Conservation (phyloP, 2,329 filamentous ascomycete genomes). For the Fusarium sp. region DNA sequence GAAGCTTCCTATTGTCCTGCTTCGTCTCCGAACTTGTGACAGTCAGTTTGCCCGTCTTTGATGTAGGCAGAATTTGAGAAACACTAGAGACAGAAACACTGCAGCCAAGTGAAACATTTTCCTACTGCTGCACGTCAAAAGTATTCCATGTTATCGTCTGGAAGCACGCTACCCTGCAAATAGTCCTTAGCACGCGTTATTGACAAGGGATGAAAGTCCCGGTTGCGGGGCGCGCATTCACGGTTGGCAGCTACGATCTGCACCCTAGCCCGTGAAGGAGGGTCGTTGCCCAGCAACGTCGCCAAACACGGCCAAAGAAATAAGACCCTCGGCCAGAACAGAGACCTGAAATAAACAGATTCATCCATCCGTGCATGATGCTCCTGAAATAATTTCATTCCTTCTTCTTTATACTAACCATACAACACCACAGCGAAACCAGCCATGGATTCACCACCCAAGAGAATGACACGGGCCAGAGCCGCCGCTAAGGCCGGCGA, state of each 20-base stretch:
- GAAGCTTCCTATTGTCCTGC: neutral
- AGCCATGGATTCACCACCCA: conserved; percentile 69
- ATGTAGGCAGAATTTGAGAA: neutral
- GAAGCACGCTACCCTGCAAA: conserved; percentile 13
- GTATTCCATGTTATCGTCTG: conserved; percentile 18
- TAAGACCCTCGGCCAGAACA: conserved; percentile 30
- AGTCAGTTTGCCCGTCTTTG: neutral
- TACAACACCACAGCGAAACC: conserved; percentile 27
- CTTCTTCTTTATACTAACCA: conserved; percentile 44
- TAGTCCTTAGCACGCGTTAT: conserved; percentile 14
- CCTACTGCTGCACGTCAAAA: conserved; percentile 6
- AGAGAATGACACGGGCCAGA: conserved; percentile 66
- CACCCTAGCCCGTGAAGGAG: conserved; percentile 31
- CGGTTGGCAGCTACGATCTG: conserved; percentile 36
- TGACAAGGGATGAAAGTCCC: conserved; percentile 16
- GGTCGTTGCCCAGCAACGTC: conserved; percentile 45
- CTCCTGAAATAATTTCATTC: conserved; percentile 32
- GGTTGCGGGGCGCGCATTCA: conserved; percentile 31
- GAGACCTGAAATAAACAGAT: conserved; percentile 35
- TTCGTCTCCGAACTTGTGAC: neutral
- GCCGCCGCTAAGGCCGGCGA: conserved; percentile 57
- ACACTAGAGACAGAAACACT: neutral
- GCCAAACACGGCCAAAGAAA: conserved; percentile 42
- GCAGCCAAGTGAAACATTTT: neutral
- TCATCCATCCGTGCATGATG: conserved; percentile 45